These are phyloP conservation scores for Licmophora abbreviata DNA, from an alignment of 108 stramenopile genomes.

Conservation along the genomic window DNA sequence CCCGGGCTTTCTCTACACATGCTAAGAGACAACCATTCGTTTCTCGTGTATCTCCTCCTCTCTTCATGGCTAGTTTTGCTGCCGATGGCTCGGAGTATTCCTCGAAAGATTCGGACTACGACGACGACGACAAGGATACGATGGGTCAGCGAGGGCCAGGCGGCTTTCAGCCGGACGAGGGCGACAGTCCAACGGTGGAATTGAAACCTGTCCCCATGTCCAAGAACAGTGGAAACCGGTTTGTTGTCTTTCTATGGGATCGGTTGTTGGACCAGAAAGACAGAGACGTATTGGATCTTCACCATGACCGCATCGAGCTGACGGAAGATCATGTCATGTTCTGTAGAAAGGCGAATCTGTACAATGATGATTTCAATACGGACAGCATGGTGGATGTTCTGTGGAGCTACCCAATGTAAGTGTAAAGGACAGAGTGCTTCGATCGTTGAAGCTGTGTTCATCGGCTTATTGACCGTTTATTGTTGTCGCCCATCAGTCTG, in stretches of 20 bases:
- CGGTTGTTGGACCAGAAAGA: slow-evolving; percentile 31
- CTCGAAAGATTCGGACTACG: slow-evolving; percentile 55
- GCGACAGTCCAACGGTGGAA: slow-evolving; percentile 39
- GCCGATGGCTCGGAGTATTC: slow-evolving; percentile 49
- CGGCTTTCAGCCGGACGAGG: slow-evolving; percentile 19
- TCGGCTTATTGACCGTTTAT: neutral
- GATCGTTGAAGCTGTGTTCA: neutral
- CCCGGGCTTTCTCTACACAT: too few relatives aligned
- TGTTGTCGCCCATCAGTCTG: slow-evolving; percentile 34
- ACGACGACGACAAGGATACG: slow-evolving; percentile 32
- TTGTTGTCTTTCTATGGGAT: slow-evolving; percentile 65
- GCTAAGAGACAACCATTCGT: too few relatives aligned
- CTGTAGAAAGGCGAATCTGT: slow-evolving; percentile 76
- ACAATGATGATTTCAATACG: slow-evolving; percentile 80
- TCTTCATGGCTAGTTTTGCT: slow-evolving; percentile 13
- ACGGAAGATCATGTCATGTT: slow-evolving; percentile 85
- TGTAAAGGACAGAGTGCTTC: slow-evolving; percentile 5
- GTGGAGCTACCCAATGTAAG: slow-evolving; percentile 77
- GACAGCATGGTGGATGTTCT: slow-evolving; percentile 79
- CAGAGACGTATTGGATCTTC: slow-evolving; percentile 48
- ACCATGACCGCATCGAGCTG: slow-evolving; percentile 46
- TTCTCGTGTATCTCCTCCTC: too few relatives aligned
- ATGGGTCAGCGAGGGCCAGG: slow-evolving; percentile 1
- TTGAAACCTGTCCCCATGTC: slow-evolving; percentile 65
- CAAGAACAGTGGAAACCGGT: slow-evolving; percentile 75